phyloP scores from a whole-genome alignment of 106 monocot genomes.

The Vanilla planifolia region DNA sequence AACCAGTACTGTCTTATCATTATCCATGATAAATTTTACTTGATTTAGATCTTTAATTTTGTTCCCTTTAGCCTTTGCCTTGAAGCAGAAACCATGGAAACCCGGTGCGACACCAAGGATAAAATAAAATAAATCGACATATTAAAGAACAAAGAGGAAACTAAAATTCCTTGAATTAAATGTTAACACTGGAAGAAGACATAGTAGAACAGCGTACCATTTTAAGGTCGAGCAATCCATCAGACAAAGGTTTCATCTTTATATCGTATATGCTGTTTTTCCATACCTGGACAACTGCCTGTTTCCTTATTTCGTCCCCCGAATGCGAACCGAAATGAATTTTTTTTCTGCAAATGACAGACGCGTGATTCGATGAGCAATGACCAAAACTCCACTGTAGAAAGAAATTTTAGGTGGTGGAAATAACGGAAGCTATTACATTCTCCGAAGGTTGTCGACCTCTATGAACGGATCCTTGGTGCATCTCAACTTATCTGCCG shows the following conservation, averaged over 20 bases:
- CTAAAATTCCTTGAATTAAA: background rate
- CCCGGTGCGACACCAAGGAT: too few species aligned
- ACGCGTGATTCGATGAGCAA: background rate
- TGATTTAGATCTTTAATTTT: too few species aligned
- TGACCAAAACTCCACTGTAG: background rate
- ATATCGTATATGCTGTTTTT: conserved; percentile 39
- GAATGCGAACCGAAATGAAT: conserved; percentile 63
- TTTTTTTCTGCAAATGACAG: conserved; percentile 43
- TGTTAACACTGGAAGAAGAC: background rate
- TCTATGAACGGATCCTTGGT: conserved; percentile 85
- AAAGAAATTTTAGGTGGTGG: background rate
- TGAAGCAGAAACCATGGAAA: too few species aligned
- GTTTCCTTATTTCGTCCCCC: conserved; percentile 59
- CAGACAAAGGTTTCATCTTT: conserved; percentile 19
- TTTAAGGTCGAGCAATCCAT: conserved; percentile 60
- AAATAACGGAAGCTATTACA: conserved; percentile 27
- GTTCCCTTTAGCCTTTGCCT: too few species aligned
- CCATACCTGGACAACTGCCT: conserved; percentile 86
- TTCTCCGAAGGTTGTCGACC: conserved; percentile 46
- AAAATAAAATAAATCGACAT: too few species aligned
- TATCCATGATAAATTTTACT: too few species aligned
- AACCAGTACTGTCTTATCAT: too few species aligned
- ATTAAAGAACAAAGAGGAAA: background rate
- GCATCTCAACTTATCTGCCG: conserved; percentile 45
- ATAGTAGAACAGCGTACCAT: conserved; percentile 41